Evolutionary conservation across 345 rosid genomes (phyloP).

Genomic region (Ceriops zippeliana): DNA sequence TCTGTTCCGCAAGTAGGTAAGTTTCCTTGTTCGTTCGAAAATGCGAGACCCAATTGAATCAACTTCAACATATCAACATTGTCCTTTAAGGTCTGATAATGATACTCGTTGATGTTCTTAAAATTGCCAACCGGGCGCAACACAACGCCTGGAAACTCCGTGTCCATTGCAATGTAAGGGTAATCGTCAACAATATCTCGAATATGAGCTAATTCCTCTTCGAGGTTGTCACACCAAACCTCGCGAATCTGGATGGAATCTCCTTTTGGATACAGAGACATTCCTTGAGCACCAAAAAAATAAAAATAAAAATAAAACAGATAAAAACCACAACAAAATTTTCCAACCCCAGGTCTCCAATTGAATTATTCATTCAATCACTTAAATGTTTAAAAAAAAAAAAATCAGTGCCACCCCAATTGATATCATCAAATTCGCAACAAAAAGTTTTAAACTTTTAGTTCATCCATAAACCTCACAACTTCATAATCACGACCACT

Average conservation of each 20-base stretch:
- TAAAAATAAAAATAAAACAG: background rate
- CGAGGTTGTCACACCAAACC: slow-evolving; percentile 64
- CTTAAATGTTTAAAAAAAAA: slow-evolving; percentile 1
- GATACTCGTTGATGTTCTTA: slow-evolving; percentile 46
- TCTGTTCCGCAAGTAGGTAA: slow-evolving; percentile 62
- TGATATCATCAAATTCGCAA: slow-evolving; percentile 17
- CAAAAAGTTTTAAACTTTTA: background rate
- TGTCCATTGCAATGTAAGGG: slow-evolving; percentile 73
- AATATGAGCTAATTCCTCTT: slow-evolving; percentile 48
- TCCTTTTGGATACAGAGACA: slow-evolving; percentile 51
- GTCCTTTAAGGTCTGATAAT: slow-evolving; percentile 53
- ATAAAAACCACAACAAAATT: background rate
- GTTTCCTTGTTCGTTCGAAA: slow-evolving; percentile 61
- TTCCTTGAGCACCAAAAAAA: slow-evolving; percentile 16
- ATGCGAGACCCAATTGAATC: slow-evolving; percentile 71
- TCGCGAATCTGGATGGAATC: slow-evolving; percentile 63
- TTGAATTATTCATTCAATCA: background rate
- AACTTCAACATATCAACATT: slow-evolving; percentile 71
- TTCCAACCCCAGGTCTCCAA: slow-evolving; percentile 9
- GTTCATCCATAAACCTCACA: background rate
- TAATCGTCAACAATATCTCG: slow-evolving; percentile 53
- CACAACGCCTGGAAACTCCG: slow-evolving; percentile 73
- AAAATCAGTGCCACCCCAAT: slow-evolving; percentile 1
- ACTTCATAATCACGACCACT: too few species aligned
- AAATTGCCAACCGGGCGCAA: slow-evolving; percentile 46